Conservation (phyloP, 2,329 filamentous ascomycete species). For the Monosporascus sp. region DNA sequence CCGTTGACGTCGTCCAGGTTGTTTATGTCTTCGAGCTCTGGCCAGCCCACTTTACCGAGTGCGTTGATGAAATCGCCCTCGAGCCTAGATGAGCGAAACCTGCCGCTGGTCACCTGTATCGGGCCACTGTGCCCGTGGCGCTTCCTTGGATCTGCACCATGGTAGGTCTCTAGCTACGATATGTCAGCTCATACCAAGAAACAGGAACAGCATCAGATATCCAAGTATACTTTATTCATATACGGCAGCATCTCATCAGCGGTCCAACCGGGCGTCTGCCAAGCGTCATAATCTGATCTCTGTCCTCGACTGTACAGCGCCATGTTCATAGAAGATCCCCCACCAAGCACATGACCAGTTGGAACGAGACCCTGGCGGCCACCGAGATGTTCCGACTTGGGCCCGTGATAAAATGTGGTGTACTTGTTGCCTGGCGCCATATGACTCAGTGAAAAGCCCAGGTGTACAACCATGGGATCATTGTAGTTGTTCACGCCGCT, state of each 20-base stretch:
- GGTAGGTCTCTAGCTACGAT: background rate
- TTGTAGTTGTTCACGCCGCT: conserved; percentile 7
- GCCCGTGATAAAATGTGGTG: conserved; percentile 3
- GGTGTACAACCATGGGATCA: conserved; percentile 2
- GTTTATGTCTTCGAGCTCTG: background rate
- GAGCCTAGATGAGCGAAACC: background rate
- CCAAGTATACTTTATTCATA: conserved; percentile 29
- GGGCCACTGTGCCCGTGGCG: background rate
- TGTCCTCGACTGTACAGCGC: conserved; percentile 32
- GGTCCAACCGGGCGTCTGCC: conserved; percentile 22
- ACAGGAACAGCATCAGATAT: background rate
- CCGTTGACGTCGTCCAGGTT: background rate
- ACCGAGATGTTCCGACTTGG: background rate
- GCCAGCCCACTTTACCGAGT: background rate
- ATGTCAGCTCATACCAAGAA: background rate
- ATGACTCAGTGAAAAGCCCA: conserved; percentile 4
- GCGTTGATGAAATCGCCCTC: background rate
- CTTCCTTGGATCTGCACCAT: background rate
- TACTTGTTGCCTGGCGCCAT: conserved; percentile 4
- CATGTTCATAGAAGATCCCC: conserved; percentile 45
- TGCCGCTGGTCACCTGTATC: background rate
- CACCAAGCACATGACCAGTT: conserved; percentile 41
- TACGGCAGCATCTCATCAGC: conserved; percentile 18
- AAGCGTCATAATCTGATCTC: conserved; percentile 23
- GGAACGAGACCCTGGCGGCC: conserved; percentile 8